Conservation (phyloP, 495 filamentous ascomycete genomes). For the Arthonia radiata region DNA sequence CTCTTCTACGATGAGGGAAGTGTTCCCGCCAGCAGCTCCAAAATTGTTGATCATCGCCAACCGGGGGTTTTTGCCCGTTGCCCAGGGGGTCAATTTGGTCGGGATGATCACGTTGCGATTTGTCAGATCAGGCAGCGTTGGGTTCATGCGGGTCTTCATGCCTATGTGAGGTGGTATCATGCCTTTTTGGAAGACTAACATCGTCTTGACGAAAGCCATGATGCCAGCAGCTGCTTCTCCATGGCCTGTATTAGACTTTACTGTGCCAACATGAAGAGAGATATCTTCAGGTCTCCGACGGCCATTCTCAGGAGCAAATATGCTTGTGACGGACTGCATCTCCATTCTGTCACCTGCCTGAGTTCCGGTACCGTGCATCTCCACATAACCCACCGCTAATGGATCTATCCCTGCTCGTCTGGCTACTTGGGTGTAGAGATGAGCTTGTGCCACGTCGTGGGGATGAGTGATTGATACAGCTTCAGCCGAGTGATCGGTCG, state of each 20-base stretch:
- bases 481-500: constrained; percentile 13
- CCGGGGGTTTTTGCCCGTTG: constrained; percentile 7
- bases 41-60: constrained; percentile 16
- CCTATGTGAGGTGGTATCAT: constrained; percentile 13
- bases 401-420: constrained; percentile 5
- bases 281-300: neutral
- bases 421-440: constrained; percentile 7
- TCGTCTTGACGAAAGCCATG: constrained; percentile 13
- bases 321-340: constrained; percentile 12
- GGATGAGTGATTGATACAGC: constrained; percentile 17
- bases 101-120: constrained; percentile 9
- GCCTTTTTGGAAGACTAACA: constrained; percentile 16
- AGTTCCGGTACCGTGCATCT: constrained; percentile 20
- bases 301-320: constrained; percentile 9
- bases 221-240: constrained; percentile 16
- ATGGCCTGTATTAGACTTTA: constrained; percentile 20
- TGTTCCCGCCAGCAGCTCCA: constrained; percentile 15
- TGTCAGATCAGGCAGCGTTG: constrained; percentile 8
- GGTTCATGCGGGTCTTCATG: constrained; percentile 10
- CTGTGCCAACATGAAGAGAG: constrained; percentile 11
- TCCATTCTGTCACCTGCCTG: constrained; percentile 16
- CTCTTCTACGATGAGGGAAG: constrained; percentile 17
- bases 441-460: constrained; percentile 8
- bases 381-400: constrained; percentile 11
- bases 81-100: constrained; percentile 4